Evolutionary conservation across 306 rosid genomes (phyloP).

Genomic region (Styphnolobium japonicum): DNA sequence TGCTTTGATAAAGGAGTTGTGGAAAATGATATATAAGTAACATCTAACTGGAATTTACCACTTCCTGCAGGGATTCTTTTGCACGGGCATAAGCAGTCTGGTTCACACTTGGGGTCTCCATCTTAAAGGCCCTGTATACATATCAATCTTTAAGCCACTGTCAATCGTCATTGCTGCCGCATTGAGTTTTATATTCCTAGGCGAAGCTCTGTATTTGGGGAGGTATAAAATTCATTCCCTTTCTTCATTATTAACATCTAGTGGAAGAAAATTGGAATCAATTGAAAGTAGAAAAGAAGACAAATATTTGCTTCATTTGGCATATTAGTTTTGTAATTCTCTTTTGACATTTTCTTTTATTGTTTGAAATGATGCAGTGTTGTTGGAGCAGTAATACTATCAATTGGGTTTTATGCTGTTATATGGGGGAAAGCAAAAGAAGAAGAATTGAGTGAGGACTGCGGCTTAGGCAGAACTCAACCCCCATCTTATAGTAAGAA

Average conservation of each 20-base stretch:
- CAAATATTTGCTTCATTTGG: neutral
- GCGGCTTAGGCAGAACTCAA: neutral
- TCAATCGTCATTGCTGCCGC: slow-evolving; percentile 55
- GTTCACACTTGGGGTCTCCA: slow-evolving; percentile 57
- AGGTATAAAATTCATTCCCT: slow-evolving; percentile 30
- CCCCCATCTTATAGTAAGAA: neutral
- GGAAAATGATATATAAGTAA: neutral
- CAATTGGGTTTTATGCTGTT: slow-evolving; percentile 60
- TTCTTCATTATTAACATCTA: neutral
- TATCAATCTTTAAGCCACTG: slow-evolving; percentile 53
- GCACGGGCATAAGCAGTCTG: slow-evolving; percentile 24
- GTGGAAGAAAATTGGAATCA: neutral
- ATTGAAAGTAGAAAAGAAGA: neutral
- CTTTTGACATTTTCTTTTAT: neutral
- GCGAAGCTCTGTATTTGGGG: slow-evolving; percentile 48
- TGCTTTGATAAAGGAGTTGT: neutral
- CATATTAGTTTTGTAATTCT: neutral
- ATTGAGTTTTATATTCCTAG: slow-evolving; percentile 45
- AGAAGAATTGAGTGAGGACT: slow-evolving; percentile 17
- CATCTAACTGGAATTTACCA: neutral
- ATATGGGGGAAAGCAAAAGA: slow-evolving; percentile 62
- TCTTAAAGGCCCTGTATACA: slow-evolving; percentile 56
- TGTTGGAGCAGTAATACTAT: slow-evolving; percentile 48
- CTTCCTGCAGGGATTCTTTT: slow-evolving; percentile 30
- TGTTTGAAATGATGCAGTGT: slow-evolving; percentile 38